Evolutionary conservation across 768 basidiomycete species (phyloP), one percentile per base, ranked within the genome.

Genomic region (Leccinum imitatum): DNA sequence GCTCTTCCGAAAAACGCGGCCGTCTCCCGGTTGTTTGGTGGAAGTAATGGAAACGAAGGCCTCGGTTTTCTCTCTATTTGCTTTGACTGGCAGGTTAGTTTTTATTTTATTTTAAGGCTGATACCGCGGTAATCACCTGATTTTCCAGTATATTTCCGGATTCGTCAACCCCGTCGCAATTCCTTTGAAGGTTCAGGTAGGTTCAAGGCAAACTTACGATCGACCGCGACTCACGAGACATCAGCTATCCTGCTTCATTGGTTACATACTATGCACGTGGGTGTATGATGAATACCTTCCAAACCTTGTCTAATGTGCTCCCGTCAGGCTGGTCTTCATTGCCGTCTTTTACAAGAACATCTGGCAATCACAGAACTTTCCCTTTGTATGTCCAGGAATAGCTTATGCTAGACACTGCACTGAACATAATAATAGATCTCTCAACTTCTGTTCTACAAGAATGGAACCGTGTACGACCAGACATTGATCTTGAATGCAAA

Each of bases 1-100:
- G 79, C 85, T 1, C 76, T 79, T 51, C 78, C 77, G 47, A 71
- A 84, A 17, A 82, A 76, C 54, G 64, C 81, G 0, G 76, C 77
- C 70, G 76, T 86, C 59, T 81, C 84, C 0, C 77, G 80, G 27
- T 73, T 86, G 31, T 86, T 87, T 64, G 86, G 86, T 54, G 86
- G 86, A 44, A 83, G 79, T 41, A 80, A 82, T 33, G 85, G 79
- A 57, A 86, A 87, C 57, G 85, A 87, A 69, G 85, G 86, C 7
- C 78, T 87, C 46, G 86, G 85, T 11, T 71, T 82, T 54, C 80
- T 87, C 48, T 79, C 85, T 2, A 67, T 87, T 44, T 85, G 77
- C 62, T 72, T 87, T 14, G 86, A 88, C 65, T 87, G 86, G 85
- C 83, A 84, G 73, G 72, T 73, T 58, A 1, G 78, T 53, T 37